Evolutionary conservation across 495 filamentous ascomycete genomes (phyloP).

Genomic region (Penicillium longicatenatum): DNA sequence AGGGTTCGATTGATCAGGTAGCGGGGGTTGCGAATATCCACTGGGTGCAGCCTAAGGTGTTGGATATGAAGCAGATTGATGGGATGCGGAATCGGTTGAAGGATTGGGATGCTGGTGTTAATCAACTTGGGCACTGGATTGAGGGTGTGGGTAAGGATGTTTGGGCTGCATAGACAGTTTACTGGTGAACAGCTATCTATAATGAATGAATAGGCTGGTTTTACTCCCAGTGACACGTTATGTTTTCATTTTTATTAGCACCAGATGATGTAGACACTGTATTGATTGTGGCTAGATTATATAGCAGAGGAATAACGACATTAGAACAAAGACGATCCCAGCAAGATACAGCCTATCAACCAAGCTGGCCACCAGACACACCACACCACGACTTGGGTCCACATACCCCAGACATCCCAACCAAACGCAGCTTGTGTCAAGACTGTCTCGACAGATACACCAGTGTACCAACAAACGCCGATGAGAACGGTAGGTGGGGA

Average conservation of each 20-base stretch:
- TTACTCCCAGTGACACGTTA: background rate
- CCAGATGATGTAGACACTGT: background rate
- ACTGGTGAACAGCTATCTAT: conserved; percentile 20
- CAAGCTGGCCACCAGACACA: conserved; percentile 99
- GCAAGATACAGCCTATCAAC: conserved; percentile 64
- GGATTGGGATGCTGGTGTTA: conserved; percentile 95
- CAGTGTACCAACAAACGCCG: conserved; percentile 52
- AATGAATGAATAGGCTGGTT: conserved; percentile 30
- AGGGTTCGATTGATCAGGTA: conserved; percentile 95
- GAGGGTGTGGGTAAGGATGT: conserved; percentile 86
- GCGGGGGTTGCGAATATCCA: conserved; percentile 90
- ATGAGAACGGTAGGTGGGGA: conserved; percentile 67
- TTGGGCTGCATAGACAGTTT: conserved; percentile 70
- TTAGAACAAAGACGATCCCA: conserved; percentile 46
- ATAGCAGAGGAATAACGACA: background rate
- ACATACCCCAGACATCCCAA: conserved; percentile 90
- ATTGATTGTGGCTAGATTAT: background rate
- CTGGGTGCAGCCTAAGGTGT: conserved; percentile 98
- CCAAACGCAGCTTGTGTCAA: conserved; percentile 80
- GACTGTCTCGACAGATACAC: conserved; percentile 53
- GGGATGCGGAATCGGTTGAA: conserved; percentile 84
- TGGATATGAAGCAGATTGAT: conserved; percentile 95
- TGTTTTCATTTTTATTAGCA: conserved; percentile 9
- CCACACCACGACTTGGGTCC: conserved; percentile 90
- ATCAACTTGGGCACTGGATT: conserved; percentile 93